Base-by-base conservation (phyloP, 2,329 filamentous ascomycete genomes). In the Herpotrichia juniperi region DNA sequence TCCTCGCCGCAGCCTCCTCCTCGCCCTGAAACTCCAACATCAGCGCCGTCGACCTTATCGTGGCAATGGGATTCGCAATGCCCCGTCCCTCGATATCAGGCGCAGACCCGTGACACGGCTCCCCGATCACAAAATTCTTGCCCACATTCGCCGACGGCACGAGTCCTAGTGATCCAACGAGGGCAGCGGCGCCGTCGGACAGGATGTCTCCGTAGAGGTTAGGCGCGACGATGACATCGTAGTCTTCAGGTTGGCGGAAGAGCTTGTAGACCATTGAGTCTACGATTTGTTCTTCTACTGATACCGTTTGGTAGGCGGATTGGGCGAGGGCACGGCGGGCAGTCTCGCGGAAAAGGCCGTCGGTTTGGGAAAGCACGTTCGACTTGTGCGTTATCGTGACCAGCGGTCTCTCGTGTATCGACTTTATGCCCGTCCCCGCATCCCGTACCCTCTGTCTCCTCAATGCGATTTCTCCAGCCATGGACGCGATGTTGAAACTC, bases 221-320 rank as follows among this genome's bases (percentile, higher is more conserved):
- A 46, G 93, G 94, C 8, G 93, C 94, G 42, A 99, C 94, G 64
- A 99, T 96, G 62, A 97, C 93, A 74, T 99, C 94, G 85, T 97
- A 99, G 70, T 88, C 89, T 69, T 88, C 84, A 37, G 94, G 94
- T 78, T 97, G 91, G 57, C 93, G 91, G 87, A 97, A 97, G 51
- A 99, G 89, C 82, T 97, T 97, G 86, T 97, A 97, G 52, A 97
- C 92, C 94, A 99, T 99, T 56, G 89, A 93, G 78, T 99, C 94
- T 58, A 99, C 93, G 64, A 99, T 99, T 80, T 99, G 94, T 82
- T 97, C 94, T 77, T 97, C 94, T 48, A 97, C 82, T 35, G 78
- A 78, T 48, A 96, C 79, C 12, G 57, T 49, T 54, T 77, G 76
- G 79, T 90, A 97, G 61, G 79, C 82, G 11, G 83, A 63, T 46